Evolutionary conservation across 805 yeast genomes (phyloP).

Genomic region (Metschnikowia dekortorum): DNA sequence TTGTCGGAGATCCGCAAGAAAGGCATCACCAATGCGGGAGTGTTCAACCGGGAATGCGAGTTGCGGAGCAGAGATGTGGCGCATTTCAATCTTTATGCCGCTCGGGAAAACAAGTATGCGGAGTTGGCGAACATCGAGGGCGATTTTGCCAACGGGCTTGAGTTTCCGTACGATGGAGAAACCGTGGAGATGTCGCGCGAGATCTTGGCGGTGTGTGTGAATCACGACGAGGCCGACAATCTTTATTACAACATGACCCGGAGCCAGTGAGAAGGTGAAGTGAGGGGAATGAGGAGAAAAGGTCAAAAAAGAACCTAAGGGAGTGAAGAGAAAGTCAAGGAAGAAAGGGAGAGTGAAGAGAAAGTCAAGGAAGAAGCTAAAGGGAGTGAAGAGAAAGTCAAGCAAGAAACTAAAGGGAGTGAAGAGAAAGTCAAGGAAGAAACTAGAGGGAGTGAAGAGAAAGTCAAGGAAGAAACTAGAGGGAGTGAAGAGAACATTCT

Average conservation of each 20-base stretch:
- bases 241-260: constrained; percentile 61
- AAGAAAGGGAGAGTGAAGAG: neutral
- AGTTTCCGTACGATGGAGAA: constrained; percentile 56
- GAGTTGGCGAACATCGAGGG: constrained; percentile 30
- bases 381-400: neutral
- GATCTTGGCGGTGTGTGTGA: constrained; percentile 60
- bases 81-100: constrained; percentile 21
- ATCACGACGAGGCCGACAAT: constrained; percentile 77
- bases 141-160: constrained; percentile 54
- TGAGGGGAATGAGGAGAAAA: neutral
- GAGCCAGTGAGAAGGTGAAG: neutral
- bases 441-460: no score
- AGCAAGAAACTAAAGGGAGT: neutral
- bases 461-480: no score
- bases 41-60: constrained; percentile 47
- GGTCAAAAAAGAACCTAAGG: no score
- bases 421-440: neutral
- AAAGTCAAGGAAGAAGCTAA: no score
- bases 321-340: no score
- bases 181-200: constrained; percentile 68
- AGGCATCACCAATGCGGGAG: constrained; percentile 22
- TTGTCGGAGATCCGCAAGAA: constrained; percentile 31
- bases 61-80: constrained; percentile 33
- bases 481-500: no score
- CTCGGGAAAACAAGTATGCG: constrained; percentile 16